phyloP scores from a whole-genome alignment of 371 early-diverging fungal genomes.

The Agmasoma carcini region DNA sequence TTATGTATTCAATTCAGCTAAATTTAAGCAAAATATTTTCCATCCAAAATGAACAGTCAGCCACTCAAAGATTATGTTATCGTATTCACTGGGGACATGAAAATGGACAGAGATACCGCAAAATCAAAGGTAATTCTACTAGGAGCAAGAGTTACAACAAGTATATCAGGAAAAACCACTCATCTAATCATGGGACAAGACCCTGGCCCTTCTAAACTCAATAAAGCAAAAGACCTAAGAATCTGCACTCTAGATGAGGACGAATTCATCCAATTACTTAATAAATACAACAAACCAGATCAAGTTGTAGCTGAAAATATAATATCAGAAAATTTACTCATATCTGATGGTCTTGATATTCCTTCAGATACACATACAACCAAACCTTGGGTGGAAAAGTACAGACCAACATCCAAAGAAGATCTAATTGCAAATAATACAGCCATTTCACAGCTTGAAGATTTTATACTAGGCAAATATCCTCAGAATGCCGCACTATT shows the following conservation, averaged over 20 bases:
- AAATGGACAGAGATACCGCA: slow-evolving; percentile 40
- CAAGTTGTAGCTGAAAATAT: neutral
- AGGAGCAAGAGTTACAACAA: slow-evolving; percentile 63
- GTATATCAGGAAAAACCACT: slow-evolving; percentile 70
- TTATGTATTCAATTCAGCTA: too few relatives aligned
- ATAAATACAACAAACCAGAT: slow-evolving; percentile 3
- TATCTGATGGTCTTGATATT: slow-evolving; percentile 28
- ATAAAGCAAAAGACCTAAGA: slow-evolving; percentile 63
- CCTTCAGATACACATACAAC: neutral
- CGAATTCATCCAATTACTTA: slow-evolving; percentile 64
- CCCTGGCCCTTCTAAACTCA: slow-evolving; percentile 73
- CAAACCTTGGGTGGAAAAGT: slow-evolving; percentile 83
- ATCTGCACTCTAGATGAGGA: slow-evolving; percentile 71
- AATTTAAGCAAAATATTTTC: too few relatives aligned
- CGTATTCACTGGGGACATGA: slow-evolving; percentile 49
- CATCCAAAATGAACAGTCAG: too few relatives aligned
- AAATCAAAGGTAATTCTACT: slow-evolving; percentile 39
- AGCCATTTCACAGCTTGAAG: slow-evolving; percentile 58
- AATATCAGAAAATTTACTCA: slow-evolving; percentile 27
- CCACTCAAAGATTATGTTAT: slow-evolving; percentile 36
- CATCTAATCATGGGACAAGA: slow-evolving; percentile 72
- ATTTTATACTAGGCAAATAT: slow-evolving; percentile 58
- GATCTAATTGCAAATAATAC: slow-evolving; percentile 81
- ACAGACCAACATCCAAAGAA: slow-evolving; percentile 63
- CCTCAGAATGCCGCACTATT: slow-evolving; percentile 63